Conservation (phyloP, 1,284 basidiomycete genomes). For the Phellinidium pouzarii region DNA sequence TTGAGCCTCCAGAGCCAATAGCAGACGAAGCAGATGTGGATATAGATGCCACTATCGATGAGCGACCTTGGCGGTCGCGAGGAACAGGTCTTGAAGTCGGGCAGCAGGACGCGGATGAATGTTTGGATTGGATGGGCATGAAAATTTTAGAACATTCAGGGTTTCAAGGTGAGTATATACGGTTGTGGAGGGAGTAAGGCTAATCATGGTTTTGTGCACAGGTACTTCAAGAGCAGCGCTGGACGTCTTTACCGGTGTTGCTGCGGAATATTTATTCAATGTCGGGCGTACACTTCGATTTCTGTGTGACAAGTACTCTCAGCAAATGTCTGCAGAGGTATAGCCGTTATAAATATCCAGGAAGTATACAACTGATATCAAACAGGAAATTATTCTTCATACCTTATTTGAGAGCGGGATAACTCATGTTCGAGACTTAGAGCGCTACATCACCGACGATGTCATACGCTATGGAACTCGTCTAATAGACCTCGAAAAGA, state of each 20-base stretch:
- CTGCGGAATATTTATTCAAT: conserved; percentile 78
- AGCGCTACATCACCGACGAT: conserved; percentile 86
- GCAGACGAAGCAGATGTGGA: conserved; percentile 38
- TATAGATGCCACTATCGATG: conserved; percentile 42
- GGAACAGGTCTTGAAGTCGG: conserved; percentile 38
- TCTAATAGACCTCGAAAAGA: conserved; percentile 77
- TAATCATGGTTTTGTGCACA: conserved; percentile 23
- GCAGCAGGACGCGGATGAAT: conserved; percentile 47
- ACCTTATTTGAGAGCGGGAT: conserved; percentile 84
- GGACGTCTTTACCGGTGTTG: conserved; percentile 76
- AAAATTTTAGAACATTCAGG: conserved; percentile 82
- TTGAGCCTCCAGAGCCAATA: not conserved
- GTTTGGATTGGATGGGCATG: conserved; percentile 61
- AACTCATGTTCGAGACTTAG: conserved; percentile 68
- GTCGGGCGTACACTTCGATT: conserved; percentile 83
- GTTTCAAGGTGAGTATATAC: conserved; percentile 67
- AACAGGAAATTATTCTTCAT: conserved; percentile 86
- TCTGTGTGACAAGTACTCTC: conserved; percentile 74
- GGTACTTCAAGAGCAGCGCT: conserved; percentile 65
- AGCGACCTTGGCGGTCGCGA: conserved; percentile 45
- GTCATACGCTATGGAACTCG: conserved; percentile 77
- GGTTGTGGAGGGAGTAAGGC: not conserved
- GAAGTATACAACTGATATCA: conserved; percentile 8
- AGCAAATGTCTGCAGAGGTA: conserved; percentile 79
- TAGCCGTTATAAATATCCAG: conserved; percentile 22